phyloP scores from a whole-genome alignment of 768 basidiomycete genomes.

The Lentinula lateritia region DNA sequence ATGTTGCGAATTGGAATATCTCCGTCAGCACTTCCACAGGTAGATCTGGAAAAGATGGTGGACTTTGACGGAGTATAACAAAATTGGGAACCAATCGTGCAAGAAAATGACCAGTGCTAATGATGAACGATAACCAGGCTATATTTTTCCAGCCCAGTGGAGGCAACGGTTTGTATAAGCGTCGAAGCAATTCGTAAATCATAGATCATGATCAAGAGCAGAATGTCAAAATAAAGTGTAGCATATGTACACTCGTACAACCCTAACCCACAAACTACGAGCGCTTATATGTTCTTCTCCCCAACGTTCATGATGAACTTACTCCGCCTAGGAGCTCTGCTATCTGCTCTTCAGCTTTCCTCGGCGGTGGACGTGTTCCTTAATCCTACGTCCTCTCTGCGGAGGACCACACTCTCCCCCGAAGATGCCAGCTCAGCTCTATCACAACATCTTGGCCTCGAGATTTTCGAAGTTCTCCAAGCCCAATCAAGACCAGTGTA shows the following conservation, averaged over 20 bases:
- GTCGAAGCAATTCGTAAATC: neutral
- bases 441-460: slow-evolving; percentile 68
- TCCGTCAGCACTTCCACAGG: slow-evolving; percentile 50
- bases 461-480: slow-evolving; percentile 49
- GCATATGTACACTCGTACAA: neutral
- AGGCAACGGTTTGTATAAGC: neutral
- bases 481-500: slow-evolving; percentile 22
- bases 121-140: neutral
- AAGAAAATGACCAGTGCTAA: neutral
- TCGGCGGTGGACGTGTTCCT: slow-evolving; percentile 58
- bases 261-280: neutral
- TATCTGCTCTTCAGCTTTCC: slow-evolving; percentile 31
- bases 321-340: slow-evolving; percentile 13
- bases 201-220: neutral
- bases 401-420: slow-evolving; percentile 37
- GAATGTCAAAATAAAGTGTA: neutral
- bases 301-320: slow-evolving; percentile 2
- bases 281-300: neutral
- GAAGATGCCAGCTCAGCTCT: slow-evolving; percentile 55
- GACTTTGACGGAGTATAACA: neutral
- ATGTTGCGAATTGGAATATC: slow-evolving; percentile 52
- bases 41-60: slow-evolving; percentile 21
- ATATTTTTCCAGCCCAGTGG: neutral
- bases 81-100: slow-evolving; percentile 13
- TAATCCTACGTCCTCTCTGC: slow-evolving; percentile 33